phyloP scores from a whole-genome alignment of 805 yeast species.

The Candida caryicola region DNA sequence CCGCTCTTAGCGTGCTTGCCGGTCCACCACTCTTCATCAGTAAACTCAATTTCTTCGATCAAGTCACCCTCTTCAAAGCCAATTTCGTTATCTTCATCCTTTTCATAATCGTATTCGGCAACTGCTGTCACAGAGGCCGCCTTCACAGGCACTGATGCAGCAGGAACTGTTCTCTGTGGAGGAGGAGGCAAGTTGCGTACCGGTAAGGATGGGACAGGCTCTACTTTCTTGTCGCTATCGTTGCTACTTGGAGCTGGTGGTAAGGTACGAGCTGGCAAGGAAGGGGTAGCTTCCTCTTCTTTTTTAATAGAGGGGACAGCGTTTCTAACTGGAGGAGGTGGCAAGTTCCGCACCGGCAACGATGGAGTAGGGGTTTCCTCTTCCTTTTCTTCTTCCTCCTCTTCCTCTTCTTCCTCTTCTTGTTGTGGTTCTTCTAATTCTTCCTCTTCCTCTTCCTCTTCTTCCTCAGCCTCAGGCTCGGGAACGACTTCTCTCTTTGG shows the following conservation, averaged over 20 bases:
- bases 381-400: slow-evolving; percentile 19
- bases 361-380: slow-evolving; percentile 13
- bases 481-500: slow-evolving; percentile 5
- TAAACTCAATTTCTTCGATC: slow-evolving; percentile 62
- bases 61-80: slow-evolving; percentile 63
- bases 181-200: slow-evolving; percentile 11
- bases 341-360: slow-evolving; percentile 15
- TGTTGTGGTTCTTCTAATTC: slow-evolving; percentile 24
- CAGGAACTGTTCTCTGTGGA: slow-evolving; percentile 6
- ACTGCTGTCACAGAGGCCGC: slow-evolving; percentile 46
- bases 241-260: slow-evolving; percentile 19
- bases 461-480: slow-evolving; percentile 10
- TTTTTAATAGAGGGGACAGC: slow-evolving; percentile 9
- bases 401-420: slow-evolving; percentile 25
- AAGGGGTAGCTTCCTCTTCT: slow-evolving; percentile 17
- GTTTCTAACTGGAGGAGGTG: slow-evolving; percentile 12
- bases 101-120: slow-evolving; percentile 78
- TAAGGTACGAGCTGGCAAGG: slow-evolving; percentile 13
- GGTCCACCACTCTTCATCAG: slow-evolving; percentile 75
- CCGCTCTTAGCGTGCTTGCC: slow-evolving; percentile 43
- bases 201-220: slow-evolving; percentile 14
- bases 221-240: slow-evolving; percentile 13
- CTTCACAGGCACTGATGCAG: slow-evolving; percentile 11
- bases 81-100: slow-evolving; percentile 76
- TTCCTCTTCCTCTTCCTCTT: slow-evolving; percentile 19